Evolutionary conservation across 768 basidiomycete genomes (phyloP).

Genomic region (Suillus subluteus): DNA sequence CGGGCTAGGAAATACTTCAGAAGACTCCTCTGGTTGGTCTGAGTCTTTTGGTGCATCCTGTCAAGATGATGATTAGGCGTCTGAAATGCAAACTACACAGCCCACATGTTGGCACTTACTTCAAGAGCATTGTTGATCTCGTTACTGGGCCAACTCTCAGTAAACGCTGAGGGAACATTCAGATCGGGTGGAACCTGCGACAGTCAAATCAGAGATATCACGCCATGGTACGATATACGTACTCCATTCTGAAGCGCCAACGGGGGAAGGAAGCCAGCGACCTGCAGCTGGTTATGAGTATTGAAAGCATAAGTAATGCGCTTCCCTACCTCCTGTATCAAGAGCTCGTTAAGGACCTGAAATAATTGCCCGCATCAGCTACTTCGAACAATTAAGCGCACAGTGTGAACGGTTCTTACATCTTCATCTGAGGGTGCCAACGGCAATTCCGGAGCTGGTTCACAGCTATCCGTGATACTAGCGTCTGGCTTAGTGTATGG

Average conservation of each 20-base stretch:
- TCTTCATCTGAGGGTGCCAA: constrained; percentile 9
- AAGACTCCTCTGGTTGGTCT: neutral
- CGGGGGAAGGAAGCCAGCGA: constrained; percentile 9
- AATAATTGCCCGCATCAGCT: neutral
- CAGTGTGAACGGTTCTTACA: neutral
- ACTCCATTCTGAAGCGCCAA: constrained; percentile 4
- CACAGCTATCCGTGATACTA: constrained; percentile 19
- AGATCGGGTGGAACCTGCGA: neutral
- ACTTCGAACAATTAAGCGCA: neutral
- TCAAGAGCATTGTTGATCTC: neutral
- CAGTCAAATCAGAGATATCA: neutral
- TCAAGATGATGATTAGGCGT: too few species aligned
- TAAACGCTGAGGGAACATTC: constrained; percentile 1
- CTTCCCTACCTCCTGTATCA: constrained; percentile 5
- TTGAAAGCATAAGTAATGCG: neutral
- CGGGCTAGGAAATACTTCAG: neutral
- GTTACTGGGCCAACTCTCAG: neutral
- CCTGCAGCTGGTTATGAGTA: neutral
- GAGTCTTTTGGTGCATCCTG: neutral
- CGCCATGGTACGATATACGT: neutral
- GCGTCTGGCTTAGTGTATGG: constrained; percentile 26
- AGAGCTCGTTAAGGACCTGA: constrained; percentile 1
- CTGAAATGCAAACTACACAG: neutral
- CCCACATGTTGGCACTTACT: neutral
- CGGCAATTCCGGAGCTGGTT: constrained; percentile 1